Base-by-base conservation (phyloP, 768 basidiomycete genomes). In the Boletus speciosus region DNA sequence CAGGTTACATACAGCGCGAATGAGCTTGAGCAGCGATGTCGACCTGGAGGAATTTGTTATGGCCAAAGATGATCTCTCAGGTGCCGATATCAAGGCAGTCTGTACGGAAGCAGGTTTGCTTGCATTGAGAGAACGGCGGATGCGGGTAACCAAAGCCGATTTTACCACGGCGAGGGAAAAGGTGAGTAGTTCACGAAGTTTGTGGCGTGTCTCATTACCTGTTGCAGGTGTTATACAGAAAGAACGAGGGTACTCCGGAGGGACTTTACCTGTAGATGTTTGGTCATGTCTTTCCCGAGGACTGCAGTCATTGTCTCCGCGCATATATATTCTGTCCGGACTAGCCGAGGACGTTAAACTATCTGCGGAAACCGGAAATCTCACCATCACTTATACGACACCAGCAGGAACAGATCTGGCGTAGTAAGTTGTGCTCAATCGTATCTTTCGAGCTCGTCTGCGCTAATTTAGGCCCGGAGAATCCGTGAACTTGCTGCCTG, bases 1-100 rank as follows among this genome's bases (percentile, higher is more conserved):
- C 52, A 90, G 90, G 64, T 72, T 98, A 61, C 95, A 97, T 70
- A 98, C 97, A 5, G 85, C 91, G 31, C 86, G 96, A 6, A 99
- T 99, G 97, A 94, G 84, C 62, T 74, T 99, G 52, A 74, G 73
- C 47, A 81, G 82, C 27, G 93, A 96, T 64, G 96, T 98, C 34
- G 94, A 94, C 66, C 76, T 98, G 52, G 96, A 98, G 67, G 96
- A 98, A 71, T 93, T 93, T 64, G 85, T 99, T 52, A 89, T 88
- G 75, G 86, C 88, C 29, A 98, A 98, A 72, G 97, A 99, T 63
- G 96, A 98, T 64, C 74, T 97, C 21, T 93, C 90, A 12, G 97
- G 97, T 43, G 97, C 97, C 2, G 97, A 99, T 66, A 98, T 99
- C 79, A 98, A 98, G 75, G 97, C 96, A 2, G 92, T 98, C 5